Evolutionary conservation across 169 alveolate genomes (phyloP).

Genomic region (Ichthyophthirius multifiliis): DNA sequence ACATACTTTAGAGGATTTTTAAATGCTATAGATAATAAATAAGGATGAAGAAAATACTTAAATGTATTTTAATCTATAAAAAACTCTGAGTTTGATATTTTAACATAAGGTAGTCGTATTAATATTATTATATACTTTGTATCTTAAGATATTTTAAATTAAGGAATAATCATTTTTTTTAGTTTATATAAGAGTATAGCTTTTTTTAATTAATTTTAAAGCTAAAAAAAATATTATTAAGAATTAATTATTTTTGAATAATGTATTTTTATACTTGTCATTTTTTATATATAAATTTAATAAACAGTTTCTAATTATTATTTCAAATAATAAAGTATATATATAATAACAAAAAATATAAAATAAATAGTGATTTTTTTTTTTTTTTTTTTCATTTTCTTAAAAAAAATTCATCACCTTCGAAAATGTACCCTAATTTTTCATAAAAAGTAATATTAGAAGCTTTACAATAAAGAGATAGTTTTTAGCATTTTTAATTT

Average conservation of each 20-base stretch:
- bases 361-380: background rate
- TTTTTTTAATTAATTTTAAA: too few species aligned
- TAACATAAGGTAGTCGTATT: background rate
- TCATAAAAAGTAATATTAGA: background rate
- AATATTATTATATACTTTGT: background rate
- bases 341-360: too few species aligned
- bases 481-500: background rate
- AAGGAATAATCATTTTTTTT: background rate
- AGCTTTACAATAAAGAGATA: background rate
- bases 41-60: background rate
- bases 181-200: too few species aligned
- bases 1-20: background rate
- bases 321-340: too few species aligned
- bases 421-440: background rate
- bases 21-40: background rate
- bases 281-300: too few species aligned
- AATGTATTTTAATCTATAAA: background rate
- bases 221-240: too few species aligned
- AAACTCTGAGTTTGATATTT: background rate
- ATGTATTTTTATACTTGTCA: too few species aligned
- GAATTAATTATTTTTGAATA: too few species aligned
- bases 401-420: background rate
- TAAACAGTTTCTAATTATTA: too few species aligned
- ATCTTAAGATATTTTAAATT: background rate
- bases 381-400: background rate